These are phyloP conservation scores for Penicillium sp. DNA, from an alignment of 2,329 filamentous ascomycete species.

Conservation along the genomic window DNA sequence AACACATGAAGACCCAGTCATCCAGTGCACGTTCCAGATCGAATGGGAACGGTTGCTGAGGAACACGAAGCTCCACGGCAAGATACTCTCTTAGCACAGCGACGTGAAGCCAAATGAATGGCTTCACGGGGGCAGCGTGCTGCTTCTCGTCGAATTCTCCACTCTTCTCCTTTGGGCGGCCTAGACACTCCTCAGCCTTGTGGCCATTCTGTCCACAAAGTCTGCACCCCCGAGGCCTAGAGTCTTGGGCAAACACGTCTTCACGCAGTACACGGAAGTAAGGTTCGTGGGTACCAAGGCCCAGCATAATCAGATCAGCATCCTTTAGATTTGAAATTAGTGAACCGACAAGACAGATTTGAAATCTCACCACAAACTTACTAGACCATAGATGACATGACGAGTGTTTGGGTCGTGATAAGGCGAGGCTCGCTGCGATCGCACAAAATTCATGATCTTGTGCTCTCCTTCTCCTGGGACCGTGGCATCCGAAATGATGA, in stretches of 20 bases:
- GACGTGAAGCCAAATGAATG: conserved; percentile 98
- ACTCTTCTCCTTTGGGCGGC: conserved; percentile 71
- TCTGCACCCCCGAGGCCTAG: conserved; percentile 75
- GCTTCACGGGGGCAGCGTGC: conserved; percentile 68
- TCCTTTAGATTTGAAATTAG: conserved; percentile 50
- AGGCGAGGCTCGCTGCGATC: conserved; percentile 84
- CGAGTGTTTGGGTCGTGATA: conserved; percentile 95
- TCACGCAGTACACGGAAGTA: conserved; percentile 95
- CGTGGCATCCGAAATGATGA: conserved; percentile 97
- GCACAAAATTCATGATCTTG: conserved; percentile 98
- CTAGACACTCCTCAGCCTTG: conserved; percentile 79
- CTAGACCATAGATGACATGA: conserved; percentile 93
- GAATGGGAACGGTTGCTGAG: conserved; percentile 79
- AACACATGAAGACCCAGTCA: conserved; percentile 99
- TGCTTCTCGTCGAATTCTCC: conserved; percentile 82
- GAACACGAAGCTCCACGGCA: conserved; percentile 80
- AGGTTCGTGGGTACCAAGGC: conserved; percentile 93
- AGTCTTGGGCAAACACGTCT: conserved; percentile 91
- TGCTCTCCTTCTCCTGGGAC: conserved; percentile 98
- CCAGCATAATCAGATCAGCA: conserved; percentile 98
- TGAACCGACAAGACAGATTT: not conserved
- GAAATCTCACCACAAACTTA: conserved; percentile 21
- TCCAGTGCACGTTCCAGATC: conserved; percentile 92
- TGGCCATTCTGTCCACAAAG: conserved; percentile 92
- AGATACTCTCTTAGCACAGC: conserved; percentile 89